Evolutionary conservation across 768 basidiomycete species (phyloP), one percentile per base, ranked within the genome.

Genomic region (Tylopilus subfusipes): DNA sequence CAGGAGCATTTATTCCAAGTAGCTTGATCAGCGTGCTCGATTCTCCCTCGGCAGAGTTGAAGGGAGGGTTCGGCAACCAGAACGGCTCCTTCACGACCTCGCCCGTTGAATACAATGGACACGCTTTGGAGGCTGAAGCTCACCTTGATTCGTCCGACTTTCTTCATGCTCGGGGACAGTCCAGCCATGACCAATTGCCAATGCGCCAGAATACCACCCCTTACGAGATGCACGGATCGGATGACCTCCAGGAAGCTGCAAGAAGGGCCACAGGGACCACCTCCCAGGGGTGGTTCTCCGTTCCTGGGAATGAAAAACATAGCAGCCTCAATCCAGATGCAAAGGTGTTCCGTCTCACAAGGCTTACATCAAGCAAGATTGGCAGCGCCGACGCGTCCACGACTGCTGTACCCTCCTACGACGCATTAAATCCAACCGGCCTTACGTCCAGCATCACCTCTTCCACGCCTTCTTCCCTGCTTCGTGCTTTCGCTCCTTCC

Each of bases 401-500:
- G 19, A 22, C 55, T n/a, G 49, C 47, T 19, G 43, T 36, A 16
- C 51, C 59, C 27, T 60, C 73, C 8, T 84, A 77, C 60, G 84
- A 84, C 56, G 80, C 79, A 18, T 72, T 86, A 33, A 84, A 85
- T 62, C 84, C 85, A 11, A 83, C 77, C 40, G 82, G 84, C n/a
- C 71, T 81, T 44, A 58, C 73, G 42, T 55, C 76, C 5, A 66
- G 73, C 45, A 39, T 59, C 1, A 60, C 76, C 1, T 65, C 77
- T 3, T 77, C 82, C 5, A 75, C 78, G 11, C 78, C 66, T 44
- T 76, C 71, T 43, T 80, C 78, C 29, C 71, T 83, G 21, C 75
- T 90, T 53, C 89, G 88, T 64, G 91, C 90, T 18, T 94, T 94
- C 69, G 90, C 89, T 33, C 91, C 90, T 30, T 93, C 90, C 58